These are phyloP conservation scores for Flaveria ramosissima DNA, from an alignment of 129 eudicot species.

Conservation along the genomic window DNA sequence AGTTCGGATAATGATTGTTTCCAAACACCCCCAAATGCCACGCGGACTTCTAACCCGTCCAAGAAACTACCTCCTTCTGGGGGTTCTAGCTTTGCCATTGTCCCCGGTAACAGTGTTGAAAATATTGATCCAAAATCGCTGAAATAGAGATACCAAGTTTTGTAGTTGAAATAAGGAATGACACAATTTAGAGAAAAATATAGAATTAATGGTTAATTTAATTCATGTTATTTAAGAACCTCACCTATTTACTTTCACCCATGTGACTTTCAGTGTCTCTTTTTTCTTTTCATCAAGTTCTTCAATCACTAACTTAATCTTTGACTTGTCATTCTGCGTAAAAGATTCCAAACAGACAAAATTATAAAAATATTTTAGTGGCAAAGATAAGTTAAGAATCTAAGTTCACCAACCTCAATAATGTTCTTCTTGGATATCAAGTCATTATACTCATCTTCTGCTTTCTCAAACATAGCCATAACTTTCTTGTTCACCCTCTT, in stretches of 20 bases:
- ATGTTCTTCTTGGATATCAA: slow-evolving; percentile 89
- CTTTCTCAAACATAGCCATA: slow-evolving; percentile 98
- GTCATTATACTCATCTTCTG: slow-evolving; percentile 95
- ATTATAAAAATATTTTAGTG: background rate
- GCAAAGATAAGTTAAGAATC: background rate
- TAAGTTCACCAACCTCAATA: slow-evolving; percentile 66
- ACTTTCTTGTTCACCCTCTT: slow-evolving; percentile 98
- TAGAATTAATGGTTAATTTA: slow-evolving; percentile 11
- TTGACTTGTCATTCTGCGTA: slow-evolving; percentile 81
- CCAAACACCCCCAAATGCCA: slow-evolving; percentile 98
- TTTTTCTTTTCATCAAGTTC: slow-evolving; percentile 99
- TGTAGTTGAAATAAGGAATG: background rate
- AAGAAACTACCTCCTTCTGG: slow-evolving; percentile 93
- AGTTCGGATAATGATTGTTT: slow-evolving; percentile 96
- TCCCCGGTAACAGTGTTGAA: slow-evolving; percentile 91
- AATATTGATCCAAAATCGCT: slow-evolving; percentile 98
- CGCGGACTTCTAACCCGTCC: slow-evolving; percentile 95
- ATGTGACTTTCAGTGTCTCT: slow-evolving; percentile 92
- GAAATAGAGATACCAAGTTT: slow-evolving; percentile 17
- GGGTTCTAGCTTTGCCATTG: slow-evolving; percentile 94
- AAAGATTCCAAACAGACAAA: slow-evolving; percentile 16
- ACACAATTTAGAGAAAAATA: background rate
- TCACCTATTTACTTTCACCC: slow-evolving; percentile 90
- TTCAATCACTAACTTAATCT: slow-evolving; percentile 84
- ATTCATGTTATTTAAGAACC: slow-evolving; percentile 21